phyloP scores from a whole-genome alignment of 768 basidiomycete genomes.

The Lanmaoa pseudosensibilis region DNA sequence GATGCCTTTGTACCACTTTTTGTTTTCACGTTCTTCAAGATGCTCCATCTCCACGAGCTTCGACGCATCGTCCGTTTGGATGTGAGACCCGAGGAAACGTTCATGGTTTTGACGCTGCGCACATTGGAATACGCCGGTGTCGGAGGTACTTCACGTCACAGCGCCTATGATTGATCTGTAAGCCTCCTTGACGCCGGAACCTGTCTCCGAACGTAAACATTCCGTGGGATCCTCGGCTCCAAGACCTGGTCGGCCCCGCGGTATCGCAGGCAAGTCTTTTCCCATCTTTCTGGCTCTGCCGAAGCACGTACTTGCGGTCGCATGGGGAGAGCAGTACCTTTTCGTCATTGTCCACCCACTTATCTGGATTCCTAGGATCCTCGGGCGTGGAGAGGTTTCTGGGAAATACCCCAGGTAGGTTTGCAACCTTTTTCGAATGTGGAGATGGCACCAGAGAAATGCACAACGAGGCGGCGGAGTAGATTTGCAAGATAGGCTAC shows the following conservation, averaged over 20 bases:
- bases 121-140: too few relatives aligned
- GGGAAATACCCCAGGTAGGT: slow-evolving; percentile 26
- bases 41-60: slow-evolving; percentile 3
- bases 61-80: too few relatives aligned
- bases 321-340: slow-evolving; percentile 24
- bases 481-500: too few relatives aligned
- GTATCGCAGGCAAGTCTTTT: slow-evolving; percentile 17
- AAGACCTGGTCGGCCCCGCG: background rate
- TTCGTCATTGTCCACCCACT: slow-evolving; percentile 30
- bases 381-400: slow-evolving; percentile 10
- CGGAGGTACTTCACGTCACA: background rate
- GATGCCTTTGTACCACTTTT: too few relatives aligned
- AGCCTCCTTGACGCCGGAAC: background rate
- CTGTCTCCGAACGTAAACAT: background rate
- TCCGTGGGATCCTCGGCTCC: background rate
- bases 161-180: background rate
- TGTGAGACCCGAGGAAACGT: too few relatives aligned
- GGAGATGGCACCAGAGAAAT: too few relatives aligned
- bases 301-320: slow-evolving; percentile 23
- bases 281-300: slow-evolving; percentile 2
- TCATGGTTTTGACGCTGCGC: too few relatives aligned
- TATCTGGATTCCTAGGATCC: slow-evolving; percentile 9
- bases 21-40: background rate
- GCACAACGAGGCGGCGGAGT: too few relatives aligned
- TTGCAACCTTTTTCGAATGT: too few relatives aligned